A percentile compares a stretch with the other conserved stretches of the same genome.
Conservation (phyloP, 192 early-diverging fungal genomes). For the Phycomyces blakesleeanus region DNA sequence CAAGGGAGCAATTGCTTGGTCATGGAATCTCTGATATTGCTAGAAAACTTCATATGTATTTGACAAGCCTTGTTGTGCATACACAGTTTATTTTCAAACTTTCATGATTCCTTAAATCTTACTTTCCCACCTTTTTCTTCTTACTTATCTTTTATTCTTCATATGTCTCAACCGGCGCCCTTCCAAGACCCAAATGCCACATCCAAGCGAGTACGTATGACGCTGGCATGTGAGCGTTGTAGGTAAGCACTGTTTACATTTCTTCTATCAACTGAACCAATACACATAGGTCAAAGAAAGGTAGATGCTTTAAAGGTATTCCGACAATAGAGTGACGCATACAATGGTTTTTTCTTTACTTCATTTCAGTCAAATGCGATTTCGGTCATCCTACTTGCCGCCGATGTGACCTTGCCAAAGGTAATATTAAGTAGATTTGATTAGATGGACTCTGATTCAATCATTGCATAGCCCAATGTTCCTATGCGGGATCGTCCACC, state of each 20-base stretch:
- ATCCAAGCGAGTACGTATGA: conserved; percentile 39
- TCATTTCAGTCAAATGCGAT: conserved; percentile 34
- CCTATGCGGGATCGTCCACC: conserved; percentile 30
- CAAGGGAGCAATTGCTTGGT: no score
- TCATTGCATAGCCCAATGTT: conserved; percentile 18
- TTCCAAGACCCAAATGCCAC: conserved; percentile 10
- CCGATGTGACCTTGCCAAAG: conserved; percentile 25
- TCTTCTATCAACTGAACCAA: not conserved
- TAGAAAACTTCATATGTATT: no score
- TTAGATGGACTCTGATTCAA: not conserved
- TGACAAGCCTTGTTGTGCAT: not conserved
- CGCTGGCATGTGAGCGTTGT: conserved; percentile 40
- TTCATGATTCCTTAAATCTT: not conserved
- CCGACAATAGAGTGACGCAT: not conserved
- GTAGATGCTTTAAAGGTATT: conserved; percentile 3
- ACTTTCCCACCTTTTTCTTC: not conserved
- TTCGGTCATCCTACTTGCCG: conserved; percentile 32
- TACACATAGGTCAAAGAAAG: conserved; percentile 28
- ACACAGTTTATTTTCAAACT: conserved; percentile 1
- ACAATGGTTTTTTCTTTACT: not conserved
- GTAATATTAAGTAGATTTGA: conserved; percentile 1
- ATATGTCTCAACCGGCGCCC: not conserved
- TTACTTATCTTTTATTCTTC: not conserved
- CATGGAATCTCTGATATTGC: no score
- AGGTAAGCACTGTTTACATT: conserved; percentile 19